Percentiles rank a stretch among this genome's conserved stretches.
Conservation (phyloP, 2,329 filamentous ascomycete species). For the Fusarium penzigii region DNA sequence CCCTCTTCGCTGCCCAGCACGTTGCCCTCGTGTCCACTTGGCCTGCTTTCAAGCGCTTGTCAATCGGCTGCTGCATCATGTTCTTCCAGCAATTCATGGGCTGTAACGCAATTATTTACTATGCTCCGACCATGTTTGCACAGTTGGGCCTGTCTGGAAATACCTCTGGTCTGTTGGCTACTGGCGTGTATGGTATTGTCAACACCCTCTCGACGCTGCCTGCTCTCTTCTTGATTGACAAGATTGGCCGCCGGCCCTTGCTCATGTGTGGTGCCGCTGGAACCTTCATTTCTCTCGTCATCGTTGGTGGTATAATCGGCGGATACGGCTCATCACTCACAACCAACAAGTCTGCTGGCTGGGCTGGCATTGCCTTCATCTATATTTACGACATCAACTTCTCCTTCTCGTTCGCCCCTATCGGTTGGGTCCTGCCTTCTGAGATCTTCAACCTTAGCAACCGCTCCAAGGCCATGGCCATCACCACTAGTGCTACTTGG, state of each 20-base stretch:
- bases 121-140: conserved; percentile 47
- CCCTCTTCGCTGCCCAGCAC: conserved; percentile 35
- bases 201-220: conserved; percentile 49
- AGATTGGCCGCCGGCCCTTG: conserved; percentile 61
- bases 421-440: conserved; percentile 65
- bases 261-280: conserved; percentile 64
- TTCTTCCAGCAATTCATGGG: conserved; percentile 55
- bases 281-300: conserved; percentile 61
- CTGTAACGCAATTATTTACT: conserved; percentile 50
- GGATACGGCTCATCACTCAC: conserved; percentile 42
- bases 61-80: conserved; percentile 57
- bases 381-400: conserved; percentile 67
- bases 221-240: conserved; percentile 52
- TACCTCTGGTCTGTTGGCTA: conserved; percentile 51
- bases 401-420: conserved; percentile 62
- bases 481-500: conserved; percentile 53
- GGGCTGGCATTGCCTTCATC: conserved; percentile 63
- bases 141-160: conserved; percentile 45
- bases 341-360: conserved; percentile 42
- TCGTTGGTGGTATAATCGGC: conserved; percentile 53
- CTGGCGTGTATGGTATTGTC: conserved; percentile 58
- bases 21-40: conserved; percentile 31
- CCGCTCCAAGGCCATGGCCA: conserved; percentile 60
- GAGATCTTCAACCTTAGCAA: conserved; percentile 62
- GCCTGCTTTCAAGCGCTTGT: conserved; percentile 43